Evolutionary conservation across 306 rosid species (phyloP), one percentile per base, ranked within the genome.

Genomic region (Mucuna pruriens): DNA sequence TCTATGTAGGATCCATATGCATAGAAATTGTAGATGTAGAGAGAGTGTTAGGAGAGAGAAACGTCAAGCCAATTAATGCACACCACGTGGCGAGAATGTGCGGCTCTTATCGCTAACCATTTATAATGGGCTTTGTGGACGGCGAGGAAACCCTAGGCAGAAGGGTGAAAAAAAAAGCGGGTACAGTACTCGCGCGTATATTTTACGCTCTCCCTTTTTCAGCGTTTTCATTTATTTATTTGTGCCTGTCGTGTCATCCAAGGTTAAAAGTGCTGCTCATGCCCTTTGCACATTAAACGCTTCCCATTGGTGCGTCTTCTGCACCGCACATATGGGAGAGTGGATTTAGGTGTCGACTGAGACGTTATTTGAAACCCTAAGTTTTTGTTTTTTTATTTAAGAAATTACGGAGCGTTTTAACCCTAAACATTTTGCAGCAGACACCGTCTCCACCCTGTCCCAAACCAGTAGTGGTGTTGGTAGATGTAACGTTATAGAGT

Each of bases 101-200:
- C 90, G 89, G 90, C 84, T 84, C 94, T 83, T 86, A 84, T 92
- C 90, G 48, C 81, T 73, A 84, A 83, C 87, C 89, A 89, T 85
- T 71, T 83, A 80, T 78, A 82, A 54, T 57, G 85, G 85, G 55
- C 39, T 42, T 55, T 31, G 64, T 71, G 86, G 77, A 83, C 66
- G 78, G 77, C 84, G 87, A 85, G 66, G 86, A 92, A 92, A 94
- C 98, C 98, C 97, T 91, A 91, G 93, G 45, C 6, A 17, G 72
- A 39, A 31, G 77, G 75, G 78, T 39, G 7, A 62, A 25, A 83
- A 82, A 68, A 39, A 69, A 81, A 60, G 80, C 4, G 39, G 17
- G 19, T 46, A 66, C 78, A 68, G 74, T 6, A 13, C 75, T 25
- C 60, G 76, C 90, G 90, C 97, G 92, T 89, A 15, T 0, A 0